Evolutionary conservation across 2,329 filamentous ascomycete genomes (phyloP), one percentile per base, ranked within the genome.

Genomic region (Tympanopsis confertula): DNA sequence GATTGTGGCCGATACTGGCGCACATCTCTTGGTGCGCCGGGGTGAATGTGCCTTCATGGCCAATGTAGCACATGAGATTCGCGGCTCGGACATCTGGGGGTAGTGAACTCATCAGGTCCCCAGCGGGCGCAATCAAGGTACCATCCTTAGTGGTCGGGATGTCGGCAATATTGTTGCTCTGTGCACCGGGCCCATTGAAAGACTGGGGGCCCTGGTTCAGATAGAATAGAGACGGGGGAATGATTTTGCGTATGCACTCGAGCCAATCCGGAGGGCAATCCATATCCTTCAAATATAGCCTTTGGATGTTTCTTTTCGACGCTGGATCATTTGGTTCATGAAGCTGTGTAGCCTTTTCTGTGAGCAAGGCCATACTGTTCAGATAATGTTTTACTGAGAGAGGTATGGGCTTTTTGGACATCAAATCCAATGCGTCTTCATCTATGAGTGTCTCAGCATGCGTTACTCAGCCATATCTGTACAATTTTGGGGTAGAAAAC

Each of bases 1-100:
- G 89, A 52, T 98, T 98, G 47, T 98, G 91, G 0, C 91, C 89
- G 12, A 96, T 63, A 24, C 84, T 94, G 12, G 86, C 91, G 57
- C 91, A 98, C 91, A 98, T 98, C 57, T 98, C 91, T 46, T 86
- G 78, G 60, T 98, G 91, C 1, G 88, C 80, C 7, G 91, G 89
- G 0, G 91, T 98, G 52, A 89, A 96, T 1, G 91, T 98, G 4
- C 91, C 91, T 62, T 98, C 91, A 50, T 96, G 89, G 0, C 91
- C 91, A 49, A 96, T 82, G 51, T 98, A 98, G 56, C 89, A 96
- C 91, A 95, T 95, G 47, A 98, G 68, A 45, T 98, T 98, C 53
- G 94, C 80, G 1, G 91, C 91, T 36, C 87, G 81, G 86, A 95
- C 95, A 30, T 82, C 75, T 32, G 71, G 63, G 1, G 87, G 86